These are phyloP conservation scores for Leccinum fibrillosum DNA, from an alignment of 768 basidiomycete genomes.

Conservation along the genomic window DNA sequence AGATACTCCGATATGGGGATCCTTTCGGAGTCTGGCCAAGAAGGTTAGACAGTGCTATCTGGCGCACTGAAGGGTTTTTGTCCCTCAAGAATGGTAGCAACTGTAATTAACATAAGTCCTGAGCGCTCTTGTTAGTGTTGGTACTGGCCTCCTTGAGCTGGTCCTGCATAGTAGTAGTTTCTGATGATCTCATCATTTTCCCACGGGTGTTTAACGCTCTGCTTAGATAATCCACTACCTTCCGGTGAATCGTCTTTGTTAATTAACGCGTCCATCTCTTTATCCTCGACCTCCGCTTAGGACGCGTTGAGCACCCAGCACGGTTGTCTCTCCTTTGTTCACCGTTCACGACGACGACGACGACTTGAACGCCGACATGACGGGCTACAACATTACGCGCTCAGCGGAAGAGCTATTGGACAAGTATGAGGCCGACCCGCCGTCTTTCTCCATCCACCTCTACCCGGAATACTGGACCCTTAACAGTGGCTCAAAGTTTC, in stretches of 20 bases:
- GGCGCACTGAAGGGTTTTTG: slow-evolving; percentile 81
- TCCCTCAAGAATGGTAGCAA: slow-evolving; percentile 84
- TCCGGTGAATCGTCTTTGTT: not conserved
- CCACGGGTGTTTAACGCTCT: slow-evolving; percentile 12
- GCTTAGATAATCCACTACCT: slow-evolving; percentile 21
- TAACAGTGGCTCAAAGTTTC: slow-evolving; percentile 77
- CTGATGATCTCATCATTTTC: slow-evolving; percentile 23
- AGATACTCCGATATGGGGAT: slow-evolving; percentile 69
- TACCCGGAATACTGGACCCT: slow-evolving; percentile 80
- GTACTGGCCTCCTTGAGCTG: slow-evolving; percentile 39
- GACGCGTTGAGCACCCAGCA: not conserved
- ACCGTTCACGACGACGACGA: slow-evolving; percentile 5
- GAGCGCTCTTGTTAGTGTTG: not conserved
- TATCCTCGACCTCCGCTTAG: not conserved
- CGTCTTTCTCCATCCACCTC: slow-evolving; percentile 78
- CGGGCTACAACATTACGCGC: slow-evolving; percentile 72
- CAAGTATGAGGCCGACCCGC: slow-evolving; percentile 50
- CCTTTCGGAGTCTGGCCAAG: slow-evolving; percentile 74
- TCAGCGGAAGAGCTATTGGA: slow-evolving; percentile 57
- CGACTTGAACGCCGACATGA: slow-evolving; percentile 42
- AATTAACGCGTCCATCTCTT: slow-evolving; percentile 21
- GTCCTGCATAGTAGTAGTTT: slow-evolving; percentile 24
- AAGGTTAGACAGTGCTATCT: slow-evolving; percentile 81
- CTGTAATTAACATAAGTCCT: slow-evolving; percentile 37
- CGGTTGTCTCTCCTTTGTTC: not conserved